Evolutionary conservation across 495 filamentous ascomycete genomes (phyloP), one percentile per base, ranked within the genome.

Genomic region (Podospora tetraspora): DNA sequence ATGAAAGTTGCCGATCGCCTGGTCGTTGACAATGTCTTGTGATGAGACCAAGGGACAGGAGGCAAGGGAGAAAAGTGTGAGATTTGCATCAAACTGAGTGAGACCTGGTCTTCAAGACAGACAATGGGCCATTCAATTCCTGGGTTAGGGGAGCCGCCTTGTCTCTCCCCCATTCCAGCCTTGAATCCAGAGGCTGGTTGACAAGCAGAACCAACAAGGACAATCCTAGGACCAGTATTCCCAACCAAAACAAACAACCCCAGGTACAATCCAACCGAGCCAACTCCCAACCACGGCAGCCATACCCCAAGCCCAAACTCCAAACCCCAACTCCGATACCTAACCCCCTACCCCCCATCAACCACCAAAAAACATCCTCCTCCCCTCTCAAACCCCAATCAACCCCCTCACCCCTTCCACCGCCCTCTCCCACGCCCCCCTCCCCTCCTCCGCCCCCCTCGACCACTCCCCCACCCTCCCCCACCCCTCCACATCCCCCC

Each of bases 401-500:
- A 66, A 37, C 25, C 30, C 57, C 65, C 34, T 22, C 23, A 61
- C 65, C 61, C 65, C 11, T 34, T 22, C 65, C 25, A 61, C 22
- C 57, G 74, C 58, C 73, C 19, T 57, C 56, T 79, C 71, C 88
- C 87, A 89, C 22, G 73, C 66, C 7, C 74, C 75, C 32, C 72
- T 78, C 62, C 79, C 78, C 34, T 73, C 66, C 11, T 82, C 76
- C 21, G 72, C 78, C 69, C 76, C 76, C 23, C 79, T 79, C 71
- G n/a, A n/a, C n/a, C 86, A 87, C 62, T 68, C 69, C 67, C 81
- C 79, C 43, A 91, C 78, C 52, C 71, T 77, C 65, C 79, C 77
- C n/a, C 85, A 69, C 3, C 83, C 85, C 57, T 83, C 81, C 67
- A 93, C 71, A 76, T 94, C 91, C 56, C 81, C 83, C 68, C 74